Evolutionary conservation across 176 grass and related monocot genomes (phyloP).

Genomic region (Oropetium thomaeum): DNA sequence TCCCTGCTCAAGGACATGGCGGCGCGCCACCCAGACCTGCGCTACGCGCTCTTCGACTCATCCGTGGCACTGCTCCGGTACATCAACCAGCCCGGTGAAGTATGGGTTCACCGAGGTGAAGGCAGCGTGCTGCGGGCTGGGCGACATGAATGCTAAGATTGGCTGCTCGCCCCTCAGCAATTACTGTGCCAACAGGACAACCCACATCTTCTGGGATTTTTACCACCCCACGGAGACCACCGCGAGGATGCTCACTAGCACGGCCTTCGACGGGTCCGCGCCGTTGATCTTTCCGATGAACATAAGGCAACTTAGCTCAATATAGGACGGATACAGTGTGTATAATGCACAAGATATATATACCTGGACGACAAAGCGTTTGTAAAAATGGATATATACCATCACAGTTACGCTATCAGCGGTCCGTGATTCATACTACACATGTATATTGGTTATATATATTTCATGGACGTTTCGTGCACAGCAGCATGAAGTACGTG

Average conservation of each 20-base stretch:
- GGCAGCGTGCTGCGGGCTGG: constrained; percentile 83
- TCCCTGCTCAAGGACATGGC: constrained; percentile 37
- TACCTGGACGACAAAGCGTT: too few species aligned
- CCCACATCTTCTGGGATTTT: constrained; percentile 79
- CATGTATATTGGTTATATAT: too few species aligned
- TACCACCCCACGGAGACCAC: constrained; percentile 82
- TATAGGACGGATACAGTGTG: not conserved
- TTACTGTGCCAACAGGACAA: constrained; percentile 60
- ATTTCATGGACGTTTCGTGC: too few species aligned
- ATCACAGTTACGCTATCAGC: too few species aligned
- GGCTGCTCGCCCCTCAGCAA: constrained; percentile 54
- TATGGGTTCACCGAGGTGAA: constrained; percentile 57
- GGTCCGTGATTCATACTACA: too few species aligned
- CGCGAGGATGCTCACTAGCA: constrained; percentile 35
- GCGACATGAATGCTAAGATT: constrained; percentile 72
- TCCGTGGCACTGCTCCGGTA: constrained; percentile 46
- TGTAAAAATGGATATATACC: too few species aligned
- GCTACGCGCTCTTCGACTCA: constrained; percentile 68
- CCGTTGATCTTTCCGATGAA: constrained; percentile 60
- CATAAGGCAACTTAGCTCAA: constrained; percentile 44
- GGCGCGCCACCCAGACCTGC: constrained; percentile 25
- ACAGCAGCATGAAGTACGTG: too few species aligned
- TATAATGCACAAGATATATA: too few species aligned
- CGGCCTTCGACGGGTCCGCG: constrained; percentile 50
- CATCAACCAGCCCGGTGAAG: constrained; percentile 46